Evolutionary conservation across 768 basidiomycete genomes (phyloP).

Genomic region (Podaxis sp.): DNA sequence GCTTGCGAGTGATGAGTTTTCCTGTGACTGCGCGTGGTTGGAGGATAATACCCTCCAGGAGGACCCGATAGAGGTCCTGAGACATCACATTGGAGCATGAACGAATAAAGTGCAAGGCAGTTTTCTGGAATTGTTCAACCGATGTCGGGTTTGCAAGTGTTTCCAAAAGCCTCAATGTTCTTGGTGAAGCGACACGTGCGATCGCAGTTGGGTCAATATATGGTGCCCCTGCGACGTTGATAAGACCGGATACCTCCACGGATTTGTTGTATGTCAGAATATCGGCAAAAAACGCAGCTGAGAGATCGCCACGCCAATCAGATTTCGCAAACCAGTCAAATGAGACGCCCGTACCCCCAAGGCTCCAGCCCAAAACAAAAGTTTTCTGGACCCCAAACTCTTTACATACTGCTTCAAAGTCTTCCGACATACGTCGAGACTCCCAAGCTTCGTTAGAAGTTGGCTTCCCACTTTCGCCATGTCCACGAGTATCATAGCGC

Average conservation of each 20-base stretch:
- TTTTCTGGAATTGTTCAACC: conserved; percentile 20
- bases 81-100: conserved; percentile 15
- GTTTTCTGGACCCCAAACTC: conserved; percentile 25
- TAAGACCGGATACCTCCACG: conserved; percentile 22
- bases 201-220: conserved; percentile 22
- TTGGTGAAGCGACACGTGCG: conserved; percentile 16
- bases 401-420: conserved; percentile 26
- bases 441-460: conserved; percentile 20
- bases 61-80: conserved; percentile 13
- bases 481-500: conserved; percentile 28
- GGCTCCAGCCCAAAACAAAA: conserved; percentile 30
- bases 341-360: not conserved
- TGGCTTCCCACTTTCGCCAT: conserved; percentile 27
- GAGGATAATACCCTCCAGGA: conserved; percentile 20
- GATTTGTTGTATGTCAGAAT: conserved; percentile 21
- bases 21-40: conserved; percentile 21
- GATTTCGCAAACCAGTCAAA: not conserved
- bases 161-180: conserved; percentile 15
- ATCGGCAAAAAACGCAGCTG: conserved; percentile 21
- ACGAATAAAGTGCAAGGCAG: conserved; percentile 17
- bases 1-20: conserved; percentile 20
- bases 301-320: not conserved
- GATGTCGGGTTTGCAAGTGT: conserved; percentile 18
- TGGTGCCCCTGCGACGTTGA: conserved; percentile 22
- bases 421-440: conserved; percentile 24